Evolutionary conservation across 768 basidiomycete species (phyloP), one percentile per base, ranked within the genome.

Genomic region (Collybiopsis luxurians): DNA sequence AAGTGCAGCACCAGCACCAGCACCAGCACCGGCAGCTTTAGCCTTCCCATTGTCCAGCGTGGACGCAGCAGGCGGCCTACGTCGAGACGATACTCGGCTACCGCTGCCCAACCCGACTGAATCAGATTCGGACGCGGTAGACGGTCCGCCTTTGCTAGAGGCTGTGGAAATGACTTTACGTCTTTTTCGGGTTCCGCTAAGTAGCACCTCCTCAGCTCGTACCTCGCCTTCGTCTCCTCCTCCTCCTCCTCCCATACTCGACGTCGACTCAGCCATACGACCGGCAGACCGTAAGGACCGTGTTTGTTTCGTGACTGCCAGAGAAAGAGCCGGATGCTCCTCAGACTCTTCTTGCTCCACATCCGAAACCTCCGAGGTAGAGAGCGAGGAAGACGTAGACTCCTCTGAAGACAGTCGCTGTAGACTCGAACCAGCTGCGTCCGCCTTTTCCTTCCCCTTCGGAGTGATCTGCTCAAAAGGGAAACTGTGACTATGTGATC

Each of bases 401-500:
- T 40, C 42, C 10, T 13, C 28, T 21, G 52, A 42, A 23, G 52
- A 53, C 17, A 44, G n/a, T 12, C 26, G 52, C 19, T 53, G 53
- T 28, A 43, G 26, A 44, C 15, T 12, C 4, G 53, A 4, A 3
- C 27, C 13, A 53, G 7, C 34, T 15, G 6, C 7, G 4, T 13
- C 38, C 24, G 26, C 6, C 30, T 44, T 44, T 19, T 38, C 17
- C 12, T 43, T 30, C 5, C n/a, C 23, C 23, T 30, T 47, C 24
- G 23, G 23, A 47, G 6, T 47, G 11, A 6, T 13, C 24, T 28
- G 15, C 15, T 55, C 54, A 4, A 19, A 30, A 44, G 54, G 43
- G 26, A 55, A 55, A 28, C 54, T 55, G 10, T 44, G 43, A 47
- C 54, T 55, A 45, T 55, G 45, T 12, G 54, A 47, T 28, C 54